Evolutionary conservation across 2,329 filamentous ascomycete genomes (phyloP).

Genomic region (Alternaria conjuncta): DNA sequence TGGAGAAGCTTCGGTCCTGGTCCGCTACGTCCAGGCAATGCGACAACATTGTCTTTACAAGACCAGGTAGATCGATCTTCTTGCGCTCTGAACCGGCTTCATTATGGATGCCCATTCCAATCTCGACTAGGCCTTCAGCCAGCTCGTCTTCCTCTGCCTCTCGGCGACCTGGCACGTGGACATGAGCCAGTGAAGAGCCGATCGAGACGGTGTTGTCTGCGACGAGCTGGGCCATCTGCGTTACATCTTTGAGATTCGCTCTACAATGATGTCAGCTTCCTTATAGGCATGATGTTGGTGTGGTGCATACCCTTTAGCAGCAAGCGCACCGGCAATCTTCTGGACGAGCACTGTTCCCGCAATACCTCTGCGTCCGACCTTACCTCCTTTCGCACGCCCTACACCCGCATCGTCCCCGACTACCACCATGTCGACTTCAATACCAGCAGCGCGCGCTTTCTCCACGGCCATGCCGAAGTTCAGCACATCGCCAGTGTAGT

Average conservation of each 20-base stretch:
- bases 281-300: background rate
- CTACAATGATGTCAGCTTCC: constrained; percentile 31
- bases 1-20: constrained; percentile 72
- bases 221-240: constrained; percentile 71
- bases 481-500: constrained; percentile 79
- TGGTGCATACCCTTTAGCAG: constrained; percentile 67
- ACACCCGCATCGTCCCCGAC: constrained; percentile 94
- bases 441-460: constrained; percentile 81
- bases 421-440: constrained; percentile 85
- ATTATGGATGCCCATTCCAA: constrained; percentile 80
- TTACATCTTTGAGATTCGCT: constrained; percentile 70
- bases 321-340: constrained; percentile 86
- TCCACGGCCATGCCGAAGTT: constrained; percentile 95
- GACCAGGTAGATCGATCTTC: constrained; percentile 50
- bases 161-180: constrained; percentile 86
- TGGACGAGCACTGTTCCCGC: constrained; percentile 90
- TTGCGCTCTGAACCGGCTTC: constrained; percentile 59
- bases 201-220: constrained; percentile 83
- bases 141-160: constrained; percentile 65
- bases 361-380: constrained; percentile 89
- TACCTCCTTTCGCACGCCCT: constrained; percentile 80
- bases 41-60: constrained; percentile 66
- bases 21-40: constrained; percentile 69
- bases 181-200: constrained; percentile 83
- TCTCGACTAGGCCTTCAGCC: constrained; percentile 65